Conservation (phyloP, 2,329 filamentous ascomycete genomes). For the Fusarium foetens region DNA sequence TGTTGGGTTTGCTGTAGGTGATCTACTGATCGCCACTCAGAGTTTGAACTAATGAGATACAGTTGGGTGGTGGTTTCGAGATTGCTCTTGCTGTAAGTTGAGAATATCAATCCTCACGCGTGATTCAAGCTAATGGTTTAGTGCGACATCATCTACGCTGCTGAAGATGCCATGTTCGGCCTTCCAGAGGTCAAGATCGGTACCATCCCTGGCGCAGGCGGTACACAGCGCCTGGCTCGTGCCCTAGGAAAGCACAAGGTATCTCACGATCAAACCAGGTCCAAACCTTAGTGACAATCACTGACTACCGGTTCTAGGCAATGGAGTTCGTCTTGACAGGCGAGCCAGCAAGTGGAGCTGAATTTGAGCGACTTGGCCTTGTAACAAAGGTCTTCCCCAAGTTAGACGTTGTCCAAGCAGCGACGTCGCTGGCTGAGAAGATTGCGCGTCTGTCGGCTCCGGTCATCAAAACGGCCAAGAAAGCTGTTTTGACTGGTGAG, state of each 20-base stretch:
- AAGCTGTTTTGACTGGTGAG: conserved; percentile 30
- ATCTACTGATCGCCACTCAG: background rate
- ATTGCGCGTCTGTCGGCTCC: conserved; percentile 24
- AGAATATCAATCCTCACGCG: no score
- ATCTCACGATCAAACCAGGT: background rate
- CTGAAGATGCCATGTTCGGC: conserved; percentile 47
- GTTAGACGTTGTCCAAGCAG: conserved; percentile 17
- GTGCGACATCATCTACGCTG: conserved; percentile 50
- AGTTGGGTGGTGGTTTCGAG: conserved; percentile 35
- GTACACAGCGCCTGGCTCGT: conserved; percentile 48
- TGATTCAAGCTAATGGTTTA: background rate
- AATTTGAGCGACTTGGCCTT: conserved; percentile 28
- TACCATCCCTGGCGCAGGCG: conserved; percentile 49
- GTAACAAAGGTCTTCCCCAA: conserved; percentile 30
- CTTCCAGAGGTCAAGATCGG: conserved; percentile 51
- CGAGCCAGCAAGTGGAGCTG: conserved; percentile 27
- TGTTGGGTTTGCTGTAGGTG: conserved; percentile 28
- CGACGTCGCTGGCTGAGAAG: conserved; percentile 19
- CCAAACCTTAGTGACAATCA: background rate
- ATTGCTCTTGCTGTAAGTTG: conserved; percentile 33
- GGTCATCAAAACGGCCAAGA: conserved; percentile 27
- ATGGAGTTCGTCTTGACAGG: conserved; percentile 34
- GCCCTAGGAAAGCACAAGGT: conserved; percentile 49
- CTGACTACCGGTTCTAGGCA: background rate
- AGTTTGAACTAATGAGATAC: background rate